Evolutionary conservation across 2,329 filamentous ascomycete genomes (phyloP).

Genomic region (Geosmithia flava): DNA sequence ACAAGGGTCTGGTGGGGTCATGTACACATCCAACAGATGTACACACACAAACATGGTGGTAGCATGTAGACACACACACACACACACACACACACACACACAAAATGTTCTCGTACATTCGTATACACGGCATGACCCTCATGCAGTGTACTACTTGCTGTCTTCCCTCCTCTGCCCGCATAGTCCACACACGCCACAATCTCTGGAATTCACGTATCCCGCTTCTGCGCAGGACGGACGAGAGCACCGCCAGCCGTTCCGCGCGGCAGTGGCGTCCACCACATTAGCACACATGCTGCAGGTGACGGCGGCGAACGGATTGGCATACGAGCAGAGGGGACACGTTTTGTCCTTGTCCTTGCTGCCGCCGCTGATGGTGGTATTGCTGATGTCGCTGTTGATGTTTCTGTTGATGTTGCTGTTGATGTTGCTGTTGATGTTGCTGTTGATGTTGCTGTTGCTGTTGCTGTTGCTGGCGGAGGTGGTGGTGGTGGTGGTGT

Average conservation of each 20-base stretch:
- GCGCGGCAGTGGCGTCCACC: constrained; percentile 38
- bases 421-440: no score
- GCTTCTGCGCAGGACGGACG: constrained; percentile 40
- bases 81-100: not conserved
- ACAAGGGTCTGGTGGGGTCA: no score
- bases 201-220: constrained; percentile 54
- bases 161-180: constrained; percentile 37
- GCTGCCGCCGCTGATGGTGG: no score
- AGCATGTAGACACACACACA: not conserved
- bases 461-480: no score
- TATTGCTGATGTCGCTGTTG: no score
- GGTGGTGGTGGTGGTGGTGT: no score
- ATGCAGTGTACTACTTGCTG: not conserved
- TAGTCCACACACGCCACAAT: constrained; percentile 57
- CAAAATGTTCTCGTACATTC: no score
- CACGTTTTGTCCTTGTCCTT: constrained; percentile 21
- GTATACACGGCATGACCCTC: not conserved
- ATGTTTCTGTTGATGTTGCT: no score
- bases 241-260: constrained; percentile 51
- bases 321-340: constrained; percentile 56
- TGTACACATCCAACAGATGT: no score
- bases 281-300: constrained; percentile 64
- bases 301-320: constrained; percentile 38
- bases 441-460: no score
- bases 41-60: no score